A percentile compares a stretch with the other conserved stretches of the same genome.
Evolutionary conservation across 2,329 filamentous ascomycete genomes (phyloP).

Genomic region (Alternaria sp.): DNA sequence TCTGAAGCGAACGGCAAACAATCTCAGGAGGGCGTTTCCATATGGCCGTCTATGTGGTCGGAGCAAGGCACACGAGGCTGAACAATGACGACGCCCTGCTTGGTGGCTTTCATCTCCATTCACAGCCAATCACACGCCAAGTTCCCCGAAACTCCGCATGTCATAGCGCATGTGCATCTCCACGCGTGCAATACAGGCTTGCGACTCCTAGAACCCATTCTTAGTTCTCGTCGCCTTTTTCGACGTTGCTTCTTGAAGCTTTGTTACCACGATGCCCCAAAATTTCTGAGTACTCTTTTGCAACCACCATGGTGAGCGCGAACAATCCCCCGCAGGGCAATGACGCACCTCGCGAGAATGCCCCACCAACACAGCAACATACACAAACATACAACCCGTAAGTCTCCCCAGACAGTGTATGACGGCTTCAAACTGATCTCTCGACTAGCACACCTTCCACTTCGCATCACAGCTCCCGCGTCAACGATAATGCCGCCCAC

Average conservation of each 20-base stretch:
- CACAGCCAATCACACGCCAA: slow-evolving; percentile 19
- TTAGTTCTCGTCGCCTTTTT: background rate
- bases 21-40: slow-evolving; percentile 15
- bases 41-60: slow-evolving; percentile 37
- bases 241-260: background rate
- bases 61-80: slow-evolving; percentile 10
- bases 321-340: slow-evolving; percentile 26
- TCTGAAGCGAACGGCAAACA: background rate
- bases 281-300: slow-evolving; percentile 3
- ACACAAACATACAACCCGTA: slow-evolving; percentile 23
- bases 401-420: slow-evolving; percentile 4
- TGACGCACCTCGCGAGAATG: slow-evolving; percentile 27
- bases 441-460: slow-evolving; percentile 22
- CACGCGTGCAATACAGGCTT: slow-evolving; percentile 17
- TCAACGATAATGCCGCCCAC: slow-evolving; percentile 26
- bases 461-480: slow-evolving; percentile 27
- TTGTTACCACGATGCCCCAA: slow-evolving; percentile 11
- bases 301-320: slow-evolving; percentile 32
- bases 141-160: slow-evolving; percentile 19
- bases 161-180: slow-evolving; percentile 19
- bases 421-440: slow-evolving; percentile 20
- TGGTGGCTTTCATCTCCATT: slow-evolving; percentile 8
- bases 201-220: slow-evolving; percentile 5
- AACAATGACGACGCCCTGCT: slow-evolving; percentile 25
- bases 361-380: slow-evolving; percentile 32